Conservation (phyloP, 169 alveolate species). For the Plasmodium berghei region DNA sequence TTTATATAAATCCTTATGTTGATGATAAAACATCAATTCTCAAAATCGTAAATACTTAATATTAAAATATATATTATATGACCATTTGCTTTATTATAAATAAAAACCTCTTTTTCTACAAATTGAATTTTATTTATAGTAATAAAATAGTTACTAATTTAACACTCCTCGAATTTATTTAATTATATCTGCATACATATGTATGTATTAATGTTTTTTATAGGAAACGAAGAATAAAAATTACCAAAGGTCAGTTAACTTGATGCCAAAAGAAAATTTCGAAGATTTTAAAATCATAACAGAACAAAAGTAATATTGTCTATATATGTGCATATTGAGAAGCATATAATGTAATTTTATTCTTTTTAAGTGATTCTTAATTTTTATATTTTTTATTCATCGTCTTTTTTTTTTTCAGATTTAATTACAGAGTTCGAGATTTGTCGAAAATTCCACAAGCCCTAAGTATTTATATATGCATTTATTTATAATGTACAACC, state of each 20-base stretch:
- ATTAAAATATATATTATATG: neutral
- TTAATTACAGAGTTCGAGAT: constrained; percentile 46
- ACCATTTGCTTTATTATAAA: neutral
- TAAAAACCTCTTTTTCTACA: neutral
- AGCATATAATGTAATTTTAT: neutral
- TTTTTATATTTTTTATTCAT: neutral
- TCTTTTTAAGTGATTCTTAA: neutral
- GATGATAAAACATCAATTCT: constrained; percentile 43
- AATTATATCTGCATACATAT: too few relatives aligned
- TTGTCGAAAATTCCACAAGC: constrained; percentile 63
- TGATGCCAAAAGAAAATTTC: constrained; percentile 64
- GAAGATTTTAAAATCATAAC: constrained; percentile 40
- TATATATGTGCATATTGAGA: neutral
- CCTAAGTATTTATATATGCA: constrained; percentile 21
- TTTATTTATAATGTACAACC: neutral
- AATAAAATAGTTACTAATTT: neutral
- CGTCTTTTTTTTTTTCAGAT: constrained; percentile 23
- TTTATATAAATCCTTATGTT: constrained; percentile 29
- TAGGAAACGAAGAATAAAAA: constrained; percentile 74
- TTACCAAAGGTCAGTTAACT: constrained; percentile 43
- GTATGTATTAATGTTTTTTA: neutral
- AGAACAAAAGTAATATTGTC: constrained; percentile 38
- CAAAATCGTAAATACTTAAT: constrained; percentile 35
- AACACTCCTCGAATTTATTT: too few relatives aligned
- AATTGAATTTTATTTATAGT: neutral